Base-by-base conservation (phyloP, 2,329 filamentous ascomycete genomes). In the Alternaria brassicicola region DNA sequence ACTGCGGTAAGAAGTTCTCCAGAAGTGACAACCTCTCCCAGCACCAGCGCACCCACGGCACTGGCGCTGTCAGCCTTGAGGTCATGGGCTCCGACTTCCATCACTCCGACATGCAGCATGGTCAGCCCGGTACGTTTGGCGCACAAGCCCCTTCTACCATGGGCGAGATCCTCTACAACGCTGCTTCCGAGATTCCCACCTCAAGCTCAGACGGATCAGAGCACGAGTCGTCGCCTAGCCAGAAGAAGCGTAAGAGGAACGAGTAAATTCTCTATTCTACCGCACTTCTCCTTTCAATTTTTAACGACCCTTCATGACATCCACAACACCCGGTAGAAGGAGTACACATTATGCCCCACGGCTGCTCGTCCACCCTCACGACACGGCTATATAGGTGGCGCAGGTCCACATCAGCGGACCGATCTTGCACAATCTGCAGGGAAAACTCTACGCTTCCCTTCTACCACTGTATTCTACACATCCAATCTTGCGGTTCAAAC, bases 1-100 rank as follows among this genome's bases (percentile, higher is more conserved):
- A 99, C 82, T 99, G 95, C 74, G 94, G 95, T 71, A 99, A 99
- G 89, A 97, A 96, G 84, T 99, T 98, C 82, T 98, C 94, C 19
- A 90, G 95, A 71, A 96, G 92, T 70, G 95, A 99, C 81, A 99
- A 99, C 83, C 86, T 99, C 15, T 91, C 93, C 23, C 95, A 99
- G 81, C 95, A 99, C 77, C 89, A 95, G 64, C 88, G 95, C 63
- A 99, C 95, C 4, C 95, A 99, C 74, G 93, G 93, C 55, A 90
- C 89, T 58, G 92, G 93, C 62, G 91, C 93, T 61, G 91, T 97
- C 66, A 89, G 96, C 72, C 94, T 98, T 89, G 91, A 92, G 72
- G 85, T 97, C 48, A 84, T 96, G 48, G 86, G 89, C 54, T 85
- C 85, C 41, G 89, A 92, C 60, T 68, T 81, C 23, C 74, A 78